phyloP scores from a whole-genome alignment of 2,329 filamentous ascomycete genomes.

The Coniella lustricola region DNA sequence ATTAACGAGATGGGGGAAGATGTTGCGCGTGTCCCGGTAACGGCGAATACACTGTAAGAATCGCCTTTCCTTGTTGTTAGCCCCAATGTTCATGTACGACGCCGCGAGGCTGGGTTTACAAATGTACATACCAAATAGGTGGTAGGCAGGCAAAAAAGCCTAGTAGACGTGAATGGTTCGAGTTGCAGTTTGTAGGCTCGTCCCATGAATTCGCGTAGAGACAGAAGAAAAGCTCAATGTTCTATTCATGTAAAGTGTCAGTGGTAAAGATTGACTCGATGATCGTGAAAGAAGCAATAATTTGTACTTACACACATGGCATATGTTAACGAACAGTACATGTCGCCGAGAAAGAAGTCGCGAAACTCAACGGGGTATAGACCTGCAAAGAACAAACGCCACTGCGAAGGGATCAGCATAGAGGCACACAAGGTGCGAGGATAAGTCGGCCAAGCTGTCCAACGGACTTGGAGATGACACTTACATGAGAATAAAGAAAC shows the following conservation, averaged over 20 bases:
- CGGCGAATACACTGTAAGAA: slow-evolving; percentile 84
- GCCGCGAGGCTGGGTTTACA: neutral
- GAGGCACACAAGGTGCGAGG: neutral
- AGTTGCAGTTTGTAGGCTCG: slow-evolving; percentile 72
- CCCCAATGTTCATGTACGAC: neutral
- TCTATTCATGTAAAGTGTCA: slow-evolving; percentile 39
- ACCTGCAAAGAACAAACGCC: slow-evolving; percentile 77
- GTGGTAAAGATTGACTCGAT: no score
- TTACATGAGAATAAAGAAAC: slow-evolving; percentile 82
- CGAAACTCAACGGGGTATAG: slow-evolving; percentile 92
- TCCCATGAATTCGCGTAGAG: slow-evolving; percentile 77
- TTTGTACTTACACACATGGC: slow-evolving; percentile 71
- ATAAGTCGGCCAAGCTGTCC: no score
- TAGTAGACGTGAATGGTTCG: slow-evolving; percentile 70
- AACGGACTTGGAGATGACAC: slow-evolving; percentile 27
- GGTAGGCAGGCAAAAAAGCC: slow-evolving; percentile 82
- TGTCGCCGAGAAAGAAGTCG: slow-evolving; percentile 96
- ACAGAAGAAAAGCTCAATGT: slow-evolving; percentile 90
- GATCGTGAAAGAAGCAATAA: no score
- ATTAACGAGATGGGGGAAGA: slow-evolving; percentile 89
- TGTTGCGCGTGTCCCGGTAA: slow-evolving; percentile 77
- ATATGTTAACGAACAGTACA: slow-evolving; percentile 95
- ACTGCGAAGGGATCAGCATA: slow-evolving; percentile 41
- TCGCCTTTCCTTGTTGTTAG: slow-evolving; percentile 51
- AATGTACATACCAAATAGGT: slow-evolving; percentile 43